Conservation (phyloP, 495 filamentous ascomycete species). For the Penicillium psychrofluorescens region DNA sequence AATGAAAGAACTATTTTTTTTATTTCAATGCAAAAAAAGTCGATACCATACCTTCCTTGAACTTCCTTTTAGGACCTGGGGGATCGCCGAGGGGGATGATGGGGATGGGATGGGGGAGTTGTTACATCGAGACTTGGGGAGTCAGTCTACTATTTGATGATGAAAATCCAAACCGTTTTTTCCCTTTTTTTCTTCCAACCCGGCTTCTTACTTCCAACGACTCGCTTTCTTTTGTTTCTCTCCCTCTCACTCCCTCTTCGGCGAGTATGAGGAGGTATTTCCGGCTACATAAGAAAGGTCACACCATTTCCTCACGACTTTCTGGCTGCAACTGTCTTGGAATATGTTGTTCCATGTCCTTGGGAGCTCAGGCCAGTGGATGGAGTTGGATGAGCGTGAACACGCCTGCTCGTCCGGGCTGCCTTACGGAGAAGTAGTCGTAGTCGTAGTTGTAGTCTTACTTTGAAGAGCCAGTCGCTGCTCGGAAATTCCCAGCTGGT, state of each 20-base stretch:
- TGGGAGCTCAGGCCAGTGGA: too few species aligned
- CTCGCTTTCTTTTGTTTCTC: constrained; percentile 21
- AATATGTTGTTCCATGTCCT: too few species aligned
- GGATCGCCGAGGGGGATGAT: too few species aligned
- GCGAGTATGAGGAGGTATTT: constrained; percentile 20
- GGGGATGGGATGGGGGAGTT: too few species aligned
- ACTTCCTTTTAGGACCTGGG: constrained; percentile 13
- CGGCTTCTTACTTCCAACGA: constrained; percentile 15
- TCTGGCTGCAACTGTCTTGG: neutral
- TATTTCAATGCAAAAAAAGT: constrained; percentile 24
- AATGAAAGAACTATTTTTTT: neutral
- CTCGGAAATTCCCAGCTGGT: too few species aligned
- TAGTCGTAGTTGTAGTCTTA: too few species aligned
- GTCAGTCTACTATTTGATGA: too few species aligned
- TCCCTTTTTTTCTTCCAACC: constrained; percentile 12
- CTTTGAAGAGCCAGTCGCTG: too few species aligned
- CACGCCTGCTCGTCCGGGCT: too few species aligned
- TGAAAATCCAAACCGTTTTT: constrained; percentile 9
- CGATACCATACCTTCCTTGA: constrained; percentile 31
- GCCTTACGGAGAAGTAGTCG: too few species aligned
- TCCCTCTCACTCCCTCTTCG: constrained; percentile 5
- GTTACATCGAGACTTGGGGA: too few species aligned
- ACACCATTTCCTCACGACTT: constrained; percentile 14
- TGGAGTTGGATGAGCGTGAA: too few species aligned
- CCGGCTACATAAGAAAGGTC: constrained; percentile 8